Evolutionary conservation across 176 grass and related monocot genomes (phyloP), one percentile per base, ranked within the genome.

Genomic region (Pharus latifolius): DNA sequence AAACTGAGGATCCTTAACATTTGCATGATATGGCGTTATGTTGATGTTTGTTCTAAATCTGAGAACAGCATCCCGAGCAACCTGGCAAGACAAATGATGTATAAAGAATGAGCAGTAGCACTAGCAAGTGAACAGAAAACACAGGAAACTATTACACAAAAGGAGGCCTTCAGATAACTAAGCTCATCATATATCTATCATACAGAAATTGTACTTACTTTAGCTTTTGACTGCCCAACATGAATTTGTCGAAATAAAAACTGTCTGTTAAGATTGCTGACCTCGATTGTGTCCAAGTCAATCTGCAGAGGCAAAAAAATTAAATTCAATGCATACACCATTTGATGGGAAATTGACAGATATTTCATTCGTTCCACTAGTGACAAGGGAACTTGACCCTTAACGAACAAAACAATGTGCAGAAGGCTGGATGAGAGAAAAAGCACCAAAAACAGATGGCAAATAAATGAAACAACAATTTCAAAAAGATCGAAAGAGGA

Each of bases 211-310:
- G 6, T 65, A 74, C 80, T 69, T 87, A 96, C 95, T 78, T 88
- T 90, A 64, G 96, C 90, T 76, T 99, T 99, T 41, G 96, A 94
- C 42, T 86, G 96, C n/a, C 96, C 96, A 30, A 99, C 96, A 35
- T 99, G 96, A 72, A 82, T 76, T 78, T 95, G 91, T 31, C 96
- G 90, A 79, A 99, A 99, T 58, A 99, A 83, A 80, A 99, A 99
- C 71, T 99, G 96, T 32, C 96, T 79, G 53, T 99, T 99, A 60
- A 99, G 68, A 82, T 99, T 99, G 72, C 96, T 99, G 46, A 99
- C 90, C 80, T 99, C 96, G 46, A 99, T 99, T 22, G 96, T 99
- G 59, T 99, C 96, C 90, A 99, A 74, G 64, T 99, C 96, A 85
- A 99, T 99, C 96, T 99, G 84, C 77, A 63, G 10, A 70, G 24